A percentile compares a stretch with the other conserved stretches of the same genome.
These are phyloP conservation scores for Stagonosporopsis cucurbitacearum DNA, from an alignment of 2,329 filamentous ascomycete genomes.

Conservation along the genomic window DNA sequence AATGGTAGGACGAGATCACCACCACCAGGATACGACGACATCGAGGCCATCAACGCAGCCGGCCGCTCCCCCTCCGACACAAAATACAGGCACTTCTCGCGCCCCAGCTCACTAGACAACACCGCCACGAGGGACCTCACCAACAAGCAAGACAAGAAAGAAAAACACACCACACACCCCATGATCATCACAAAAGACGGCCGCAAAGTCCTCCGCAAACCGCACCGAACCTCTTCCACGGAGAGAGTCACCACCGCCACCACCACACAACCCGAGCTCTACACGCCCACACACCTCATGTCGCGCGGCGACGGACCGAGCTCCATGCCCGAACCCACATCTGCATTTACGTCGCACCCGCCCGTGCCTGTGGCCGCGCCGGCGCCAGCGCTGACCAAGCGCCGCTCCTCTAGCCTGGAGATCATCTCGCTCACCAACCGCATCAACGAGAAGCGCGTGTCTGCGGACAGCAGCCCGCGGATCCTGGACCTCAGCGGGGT, in stretches of 20 bases:
- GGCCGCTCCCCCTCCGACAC: conserved; percentile 6
- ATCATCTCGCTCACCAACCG: conserved; percentile 23
- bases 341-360: neutral
- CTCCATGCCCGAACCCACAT: conserved; percentile 13
- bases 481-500: conserved; percentile 23
- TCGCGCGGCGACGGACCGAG: conserved; percentile 6
- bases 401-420: conserved; percentile 24
- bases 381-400: neutral
- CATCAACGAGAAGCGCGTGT: conserved; percentile 9
- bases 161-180: conserved; percentile 5
- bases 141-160: neutral
- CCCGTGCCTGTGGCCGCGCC: too few relatives aligned
- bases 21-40: conserved; percentile 10
- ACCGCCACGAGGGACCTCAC: neutral
- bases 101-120: neutral
- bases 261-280: neutral
- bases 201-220: conserved; percentile 11
- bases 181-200: conserved; percentile 15
- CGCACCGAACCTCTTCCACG: neutral
- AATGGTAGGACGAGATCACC: conserved; percentile 10
- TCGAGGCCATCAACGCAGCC: conserved; percentile 8
- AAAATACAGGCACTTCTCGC: conserved; percentile 15
- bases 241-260: neutral
- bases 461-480: conserved; percentile 12
- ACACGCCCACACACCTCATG: conserved; percentile 11